Evolutionary conservation across 257 asterid genomes (phyloP).

Genomic region (Ocimum tenuiflorum): DNA sequence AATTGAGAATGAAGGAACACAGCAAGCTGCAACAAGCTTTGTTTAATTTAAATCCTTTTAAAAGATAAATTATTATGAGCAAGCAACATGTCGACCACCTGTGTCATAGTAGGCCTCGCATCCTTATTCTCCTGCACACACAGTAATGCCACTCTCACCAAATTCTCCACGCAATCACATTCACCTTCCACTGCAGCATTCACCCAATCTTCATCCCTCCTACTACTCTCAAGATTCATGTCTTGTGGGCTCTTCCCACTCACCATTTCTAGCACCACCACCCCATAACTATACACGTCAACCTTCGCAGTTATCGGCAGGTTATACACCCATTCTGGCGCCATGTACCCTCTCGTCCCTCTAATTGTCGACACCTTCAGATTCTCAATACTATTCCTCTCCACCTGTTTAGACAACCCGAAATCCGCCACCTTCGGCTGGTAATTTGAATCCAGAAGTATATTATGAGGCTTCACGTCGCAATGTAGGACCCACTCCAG

Average conservation of each 20-base stretch:
- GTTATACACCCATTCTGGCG: background rate
- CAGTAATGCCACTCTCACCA: background rate
- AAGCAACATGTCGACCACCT: background rate
- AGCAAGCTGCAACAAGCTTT: too few species aligned
- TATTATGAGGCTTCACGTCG: background rate
- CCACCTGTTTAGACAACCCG: background rate
- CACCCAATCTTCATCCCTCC: background rate
- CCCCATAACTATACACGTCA: conserved; percentile 1
- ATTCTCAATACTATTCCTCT: background rate
- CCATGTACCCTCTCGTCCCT: conserved; percentile 10
- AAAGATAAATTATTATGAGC: background rate
- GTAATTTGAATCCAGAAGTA: background rate
- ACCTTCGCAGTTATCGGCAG: background rate
- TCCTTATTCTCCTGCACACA: background rate
- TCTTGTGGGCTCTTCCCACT: background rate
- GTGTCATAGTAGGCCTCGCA: background rate
- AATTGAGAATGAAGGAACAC: too few species aligned
- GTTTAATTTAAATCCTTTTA: too few species aligned
- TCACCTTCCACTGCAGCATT: background rate
- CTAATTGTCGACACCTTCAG: background rate
- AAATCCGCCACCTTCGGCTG: conserved; percentile 1
- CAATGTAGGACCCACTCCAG: conserved; percentile 9
- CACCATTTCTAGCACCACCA: conserved; percentile 7
- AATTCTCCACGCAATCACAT: background rate
- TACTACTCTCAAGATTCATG: background rate